A percentile compares a stretch with the other conserved stretches of the same genome.
phyloP scores from a whole-genome alignment of 331 rosid species.

The Erythrophleum ivorense region DNA sequence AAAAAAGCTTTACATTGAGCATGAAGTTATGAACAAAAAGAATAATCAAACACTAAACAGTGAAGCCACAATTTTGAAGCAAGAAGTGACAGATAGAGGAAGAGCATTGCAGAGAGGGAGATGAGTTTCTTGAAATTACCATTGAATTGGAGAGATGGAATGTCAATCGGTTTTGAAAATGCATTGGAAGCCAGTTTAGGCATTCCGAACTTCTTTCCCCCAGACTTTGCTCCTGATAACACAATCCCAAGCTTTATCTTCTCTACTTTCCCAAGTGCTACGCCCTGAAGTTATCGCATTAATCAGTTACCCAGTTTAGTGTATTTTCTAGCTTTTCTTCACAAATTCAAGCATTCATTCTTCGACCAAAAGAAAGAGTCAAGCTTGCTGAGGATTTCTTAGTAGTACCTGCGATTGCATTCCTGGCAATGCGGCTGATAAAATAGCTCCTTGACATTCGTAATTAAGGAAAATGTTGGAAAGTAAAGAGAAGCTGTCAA shows the following conservation, averaged over 20 bases:
- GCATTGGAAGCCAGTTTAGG: conserved; percentile 58
- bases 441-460: conserved; percentile 47
- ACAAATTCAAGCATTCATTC: conserved; percentile 2
- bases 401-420: conserved; percentile 62
- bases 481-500: background rate
- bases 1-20: background rate
- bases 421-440: conserved; percentile 56
- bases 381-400: background rate
- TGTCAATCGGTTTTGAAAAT: conserved; percentile 45
- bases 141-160: conserved; percentile 56
- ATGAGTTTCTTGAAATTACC: conserved; percentile 41
- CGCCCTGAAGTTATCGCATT: conserved; percentile 43
- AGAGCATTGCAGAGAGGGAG: background rate
- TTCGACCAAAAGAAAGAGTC: background rate
- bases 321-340: background rate
- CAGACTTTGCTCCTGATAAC: conserved; percentile 58
- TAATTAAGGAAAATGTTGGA: background rate
- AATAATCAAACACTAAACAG: background rate
- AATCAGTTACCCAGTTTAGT: background rate
- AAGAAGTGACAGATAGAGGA: background rate
- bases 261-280: conserved; percentile 51
- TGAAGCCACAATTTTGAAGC: background rate
- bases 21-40: background rate
- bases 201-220: conserved; percentile 45
- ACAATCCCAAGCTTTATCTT: conserved; percentile 52